Evolutionary conservation across 495 filamentous ascomycete genomes (phyloP).

Genomic region (Penicillium robsamsonii): DNA sequence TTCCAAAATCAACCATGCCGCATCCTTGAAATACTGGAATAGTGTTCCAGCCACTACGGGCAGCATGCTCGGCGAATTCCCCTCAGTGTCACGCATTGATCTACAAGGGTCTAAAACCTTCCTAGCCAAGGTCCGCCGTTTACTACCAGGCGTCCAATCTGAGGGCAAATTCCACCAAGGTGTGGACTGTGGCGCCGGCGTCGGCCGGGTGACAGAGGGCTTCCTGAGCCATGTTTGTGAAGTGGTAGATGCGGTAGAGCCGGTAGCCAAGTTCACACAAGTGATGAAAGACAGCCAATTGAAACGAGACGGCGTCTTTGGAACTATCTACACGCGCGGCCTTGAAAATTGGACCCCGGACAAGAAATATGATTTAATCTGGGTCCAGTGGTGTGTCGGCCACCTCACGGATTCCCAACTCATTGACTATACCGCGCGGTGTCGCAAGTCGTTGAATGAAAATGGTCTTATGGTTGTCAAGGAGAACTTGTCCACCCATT

Average conservation of each 20-base stretch:
- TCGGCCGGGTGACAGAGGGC: conserved; percentile 59
- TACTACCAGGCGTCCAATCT: conserved; percentile 20
- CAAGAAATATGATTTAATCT: conserved; percentile 56
- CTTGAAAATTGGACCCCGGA: conserved; percentile 71
- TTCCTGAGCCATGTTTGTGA: conserved; percentile 53
- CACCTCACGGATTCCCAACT: conserved; percentile 82
- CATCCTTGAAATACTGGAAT: conserved; percentile 68
- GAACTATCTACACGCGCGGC: conserved; percentile 67
- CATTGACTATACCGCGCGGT: conserved; percentile 62
- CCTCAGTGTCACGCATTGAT: conserved; percentile 70
- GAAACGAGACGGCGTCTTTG: conserved; percentile 43
- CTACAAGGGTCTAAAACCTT: conserved; percentile 74
- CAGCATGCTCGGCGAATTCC: conserved; percentile 82
- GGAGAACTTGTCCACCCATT: conserved; percentile 73
- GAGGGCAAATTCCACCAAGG: conserved; percentile 37
- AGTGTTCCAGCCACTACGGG: conserved; percentile 64
- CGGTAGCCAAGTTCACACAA: conserved; percentile 50
- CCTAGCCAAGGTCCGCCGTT: conserved; percentile 67
- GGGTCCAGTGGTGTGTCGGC: conserved; percentile 91
- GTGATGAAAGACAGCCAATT: conserved; percentile 31
- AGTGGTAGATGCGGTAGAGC: conserved; percentile 60
- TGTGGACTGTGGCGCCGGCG: conserved; percentile 63
- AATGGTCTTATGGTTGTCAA: conserved; percentile 71
- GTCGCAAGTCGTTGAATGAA: conserved; percentile 51
- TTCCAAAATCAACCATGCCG: conserved; percentile 37